Conservation (phyloP, 2,329 filamentous ascomycete species). For the Exophiala lecanii-corni region DNA sequence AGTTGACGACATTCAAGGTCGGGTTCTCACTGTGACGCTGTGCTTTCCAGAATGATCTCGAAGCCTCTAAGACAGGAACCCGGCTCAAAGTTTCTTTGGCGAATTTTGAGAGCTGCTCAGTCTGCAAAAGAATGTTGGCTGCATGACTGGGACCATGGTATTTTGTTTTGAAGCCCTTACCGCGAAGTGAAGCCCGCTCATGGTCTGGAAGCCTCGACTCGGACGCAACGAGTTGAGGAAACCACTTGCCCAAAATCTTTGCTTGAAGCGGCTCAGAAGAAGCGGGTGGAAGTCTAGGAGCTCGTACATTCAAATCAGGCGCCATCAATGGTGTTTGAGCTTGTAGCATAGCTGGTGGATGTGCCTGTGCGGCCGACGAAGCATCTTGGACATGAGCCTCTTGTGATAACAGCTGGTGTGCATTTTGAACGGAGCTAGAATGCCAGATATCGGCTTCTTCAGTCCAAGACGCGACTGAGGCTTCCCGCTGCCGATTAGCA, state of each 20-base stretch:
- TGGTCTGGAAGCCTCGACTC: too few species aligned
- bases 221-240: constrained; percentile 10
- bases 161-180: constrained; percentile 25
- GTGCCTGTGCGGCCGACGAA: constrained; percentile 7
- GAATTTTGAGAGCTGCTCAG: constrained; percentile 26
- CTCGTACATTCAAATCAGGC: constrained; percentile 17
- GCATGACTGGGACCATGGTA: constrained; percentile 26
- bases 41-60: constrained; percentile 19
- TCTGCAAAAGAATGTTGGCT: constrained; percentile 24
- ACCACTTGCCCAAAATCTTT: constrained; percentile 9
- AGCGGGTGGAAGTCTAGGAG: constrained; percentile 13
- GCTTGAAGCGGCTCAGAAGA: constrained; percentile 7
- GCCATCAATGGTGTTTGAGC: constrained; percentile 19
- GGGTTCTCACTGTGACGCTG: constrained; percentile 10
- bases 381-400: constrained; percentile 2
- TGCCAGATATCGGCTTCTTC: constrained; percentile 24
- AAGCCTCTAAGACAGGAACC: constrained; percentile 18
- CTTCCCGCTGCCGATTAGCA: constrained; percentile 12
- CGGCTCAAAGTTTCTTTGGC: constrained; percentile 23
- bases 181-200: constrained; percentile 24
- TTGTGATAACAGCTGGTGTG: constrained; percentile 1
- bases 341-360: constrained; percentile 11
- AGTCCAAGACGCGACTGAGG: constrained; percentile 17
- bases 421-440: constrained; percentile 14
- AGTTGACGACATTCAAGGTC: constrained; percentile 10